Evolutionary conservation across 306 rosid genomes (phyloP), one percentile per base, ranked within the genome.

Genomic region (Castanea mollissima): DNA sequence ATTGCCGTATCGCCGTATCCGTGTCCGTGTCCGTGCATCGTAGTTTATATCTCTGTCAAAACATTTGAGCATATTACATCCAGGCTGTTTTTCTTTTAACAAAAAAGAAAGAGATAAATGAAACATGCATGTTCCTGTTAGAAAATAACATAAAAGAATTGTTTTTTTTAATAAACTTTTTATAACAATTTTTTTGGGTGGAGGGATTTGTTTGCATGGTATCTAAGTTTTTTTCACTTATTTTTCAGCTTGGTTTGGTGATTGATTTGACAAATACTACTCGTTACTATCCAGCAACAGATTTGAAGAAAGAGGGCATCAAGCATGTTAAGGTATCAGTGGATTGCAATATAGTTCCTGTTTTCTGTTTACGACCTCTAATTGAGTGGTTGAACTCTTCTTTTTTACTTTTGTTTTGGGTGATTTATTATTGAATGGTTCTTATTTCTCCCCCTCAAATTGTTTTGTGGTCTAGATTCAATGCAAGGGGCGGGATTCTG

Each of bases 201-300:
- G 54, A 12, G 54, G 54, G 54, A 49, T 13, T 67, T 34, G 13
- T 9, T 67, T 67, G 15, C 35, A 34, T 35, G 72, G n/a, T 67
- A 35, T 79, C 86, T 58, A 52, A 71, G 38, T 51, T 71, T 49
- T 82, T 49, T 83, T 83, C 77, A 68, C 59, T 77, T 67, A 79
- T 55, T 83, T 84, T 91, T 84, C 97, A 96, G 99, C 97, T 96
- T 77, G 99, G 99, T 87, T 79, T 96, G 81, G 97, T 96, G 88
- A 96, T 96, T 82, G 99, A 96, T 84, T 88, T 96, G 94, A 88
- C 99, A 14, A 93, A 96, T 80, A 93, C 99, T 54, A 75, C 92
- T 13, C 97, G 99, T 63, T 91, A 96, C 83, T 96, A 96, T 90
- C 88, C 90, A 65, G 91, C 91, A 71, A 3, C 82, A 18, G 99